Evolutionary conservation across 305 asterid species (phyloP), one percentile per base, ranked within the genome.

Genomic region (Lippia alba): DNA sequence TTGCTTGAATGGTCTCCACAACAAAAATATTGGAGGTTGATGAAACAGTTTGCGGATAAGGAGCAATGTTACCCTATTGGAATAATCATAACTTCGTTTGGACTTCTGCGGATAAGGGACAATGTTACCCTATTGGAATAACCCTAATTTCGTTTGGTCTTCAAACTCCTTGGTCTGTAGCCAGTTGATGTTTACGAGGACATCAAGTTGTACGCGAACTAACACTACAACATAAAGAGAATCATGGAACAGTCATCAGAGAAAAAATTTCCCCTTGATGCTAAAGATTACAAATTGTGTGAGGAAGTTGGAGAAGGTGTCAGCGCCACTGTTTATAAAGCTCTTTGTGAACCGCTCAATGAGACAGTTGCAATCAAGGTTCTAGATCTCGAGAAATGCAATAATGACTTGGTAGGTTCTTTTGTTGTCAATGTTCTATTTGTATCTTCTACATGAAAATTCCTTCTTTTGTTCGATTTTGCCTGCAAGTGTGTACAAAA

Each of bases 231-330:
- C 67, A 66, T 70, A 75, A 68, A 79, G 73, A 76, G 80, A 76
- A 80, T 68, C 77, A 89, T 88, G 96, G 83, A 76, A 67, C 81
- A 59, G 60, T 59, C 76, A 56, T 66, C 82, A 17, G 87, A 86
- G 66, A 92, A 81, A 69, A 90, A 80, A 79, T 95, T 76, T 80
- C 93, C 98, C 63, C 88, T 95, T 41, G 70, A 74, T 56, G 96
- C 97, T 33, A 79, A 87, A 64, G 90, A 89, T 76, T 95, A 89
- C 76, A 78, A 82, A 68, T 83, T 95, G 77, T 81, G 74, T 14
- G 99, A 95, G 84, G 96, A 92, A 85, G 84, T 92, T 68, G 99
- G 99, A 76, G 97, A 95, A 72, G 98, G 99, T 62, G 98, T 90
- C 75, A 92, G 99, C 78, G 97, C 98, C 36, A 83, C 96, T 51